Evolutionary conservation across 768 basidiomycete species (phyloP), one percentile per base, ranked within the genome.

Genomic region (Trametes cinnabarina): DNA sequence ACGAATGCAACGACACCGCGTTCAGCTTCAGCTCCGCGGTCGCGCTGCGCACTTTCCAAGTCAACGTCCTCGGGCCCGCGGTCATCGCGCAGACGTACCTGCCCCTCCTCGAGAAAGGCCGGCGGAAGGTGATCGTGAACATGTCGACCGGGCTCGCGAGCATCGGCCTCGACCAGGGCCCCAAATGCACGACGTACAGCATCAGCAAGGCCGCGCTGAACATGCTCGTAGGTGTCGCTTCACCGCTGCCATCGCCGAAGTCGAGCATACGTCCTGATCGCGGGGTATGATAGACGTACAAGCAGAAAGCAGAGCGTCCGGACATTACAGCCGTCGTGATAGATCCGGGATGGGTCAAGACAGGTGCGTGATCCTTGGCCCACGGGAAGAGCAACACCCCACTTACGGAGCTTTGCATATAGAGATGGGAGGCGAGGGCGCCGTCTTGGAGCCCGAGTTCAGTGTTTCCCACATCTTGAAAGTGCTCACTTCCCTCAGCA

Each of bases 301-400:
- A 77, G 63, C 72, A 74, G 56, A 65, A 70, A 15, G 71, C 63
- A 48, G 72, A 69, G 40, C 66, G 69, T 28, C 69, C 71, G 0
- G 70, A 75, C 51, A 49, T 74, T 19, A 72, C 72, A 7, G 60
- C 66, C 1, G 63, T 75, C 34, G 65, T 69, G 19, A 26, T 74
- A 8, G 71, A 73, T 43, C 75, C 76, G 5, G 75, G 74, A 19
- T 76, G 76, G 75, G 73, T 75, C 9, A 74, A 76, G 64, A 74
- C 73, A 26, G 69, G 75, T 73, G 35, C 58, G 19, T 15, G 32
- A 4, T 35, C 20, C 30, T 11, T 15, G 30, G 22, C n/a, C n/a
- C n/a, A 9, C 12, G 23, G 9, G 12, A 2, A n/a, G 12, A 39
- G n/a, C 3, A 2, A 41, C 0, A 25, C n/a, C 22, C 10, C 3